These are phyloP conservation scores for Asterionellopsis glacialis DNA, from an alignment of 108 stramenopile species.

Conservation along the genomic window DNA sequence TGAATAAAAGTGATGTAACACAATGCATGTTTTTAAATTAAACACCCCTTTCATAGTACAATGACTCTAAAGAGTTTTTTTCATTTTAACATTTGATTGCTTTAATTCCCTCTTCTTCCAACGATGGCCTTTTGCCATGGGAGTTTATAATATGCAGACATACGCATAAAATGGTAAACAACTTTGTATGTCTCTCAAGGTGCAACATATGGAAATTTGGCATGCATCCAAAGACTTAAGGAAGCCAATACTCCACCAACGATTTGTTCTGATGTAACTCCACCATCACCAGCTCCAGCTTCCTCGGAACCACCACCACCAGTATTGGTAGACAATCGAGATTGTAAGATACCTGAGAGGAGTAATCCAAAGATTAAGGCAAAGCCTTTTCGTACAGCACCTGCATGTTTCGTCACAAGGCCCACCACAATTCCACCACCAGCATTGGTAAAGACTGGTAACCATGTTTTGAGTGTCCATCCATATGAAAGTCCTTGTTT, in stretches of 20 bases:
- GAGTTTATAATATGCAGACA: no score
- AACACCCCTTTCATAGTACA: no score
- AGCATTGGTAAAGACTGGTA: slow-evolving; percentile 52
- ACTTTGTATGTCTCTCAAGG: not conserved
- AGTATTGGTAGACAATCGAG: not conserved
- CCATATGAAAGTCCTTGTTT: slow-evolving; percentile 9
- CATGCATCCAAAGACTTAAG: slow-evolving; percentile 57
- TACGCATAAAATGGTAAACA: no score
- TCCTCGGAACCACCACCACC: not conserved
- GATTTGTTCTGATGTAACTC: slow-evolving; percentile 40
- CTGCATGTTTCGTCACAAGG: slow-evolving; percentile 75
- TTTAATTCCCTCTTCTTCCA: no score
- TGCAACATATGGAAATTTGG: slow-evolving; percentile 19
- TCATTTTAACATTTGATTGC: no score
- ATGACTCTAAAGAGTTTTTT: no score
- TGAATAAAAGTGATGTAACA: no score
- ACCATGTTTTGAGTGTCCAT: slow-evolving; percentile 22
- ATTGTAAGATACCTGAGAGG: slow-evolving; percentile 45
- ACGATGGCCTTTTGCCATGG: no score
- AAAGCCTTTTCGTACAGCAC: slow-evolving; percentile 70
- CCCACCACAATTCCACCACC: slow-evolving; percentile 80
- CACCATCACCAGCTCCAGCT: slow-evolving; percentile 12
- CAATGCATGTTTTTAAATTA: no score
- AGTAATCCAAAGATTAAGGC: slow-evolving; percentile 57
- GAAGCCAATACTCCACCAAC: slow-evolving; percentile 51